Conservation (phyloP, 176 grass and related monocot species). For the Guadua angustifolia region DNA sequence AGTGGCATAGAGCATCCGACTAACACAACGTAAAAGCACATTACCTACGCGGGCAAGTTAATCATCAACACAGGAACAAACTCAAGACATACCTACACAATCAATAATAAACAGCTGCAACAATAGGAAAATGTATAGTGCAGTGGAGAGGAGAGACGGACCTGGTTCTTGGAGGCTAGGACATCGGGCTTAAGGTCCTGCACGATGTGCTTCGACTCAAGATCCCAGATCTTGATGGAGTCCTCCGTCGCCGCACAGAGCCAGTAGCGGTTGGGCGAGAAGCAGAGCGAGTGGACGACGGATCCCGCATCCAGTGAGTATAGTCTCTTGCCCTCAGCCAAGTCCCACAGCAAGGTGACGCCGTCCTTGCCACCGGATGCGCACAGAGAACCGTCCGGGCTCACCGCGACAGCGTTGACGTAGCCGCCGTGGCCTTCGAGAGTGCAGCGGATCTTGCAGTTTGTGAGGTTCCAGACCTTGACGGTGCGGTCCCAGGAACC, state of each 20-base stretch:
- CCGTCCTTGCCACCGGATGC: slow-evolving; percentile 87
- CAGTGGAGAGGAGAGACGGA: not conserved
- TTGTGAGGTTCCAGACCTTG: slow-evolving; percentile 96
- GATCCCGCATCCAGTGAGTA: slow-evolving; percentile 73
- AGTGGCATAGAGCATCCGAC: not conserved
- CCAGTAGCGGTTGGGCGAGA: slow-evolving; percentile 96
- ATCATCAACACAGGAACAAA: not conserved
- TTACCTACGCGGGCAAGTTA: not conserved
- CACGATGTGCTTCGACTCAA: slow-evolving; percentile 87
- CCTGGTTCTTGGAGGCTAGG: slow-evolving; percentile 68
- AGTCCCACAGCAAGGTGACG: slow-evolving; percentile 77
- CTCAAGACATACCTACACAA: not conserved
- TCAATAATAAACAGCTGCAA: not conserved
- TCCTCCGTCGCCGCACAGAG: slow-evolving; percentile 87
- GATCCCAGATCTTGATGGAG: slow-evolving; percentile 94
- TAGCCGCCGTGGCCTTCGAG: slow-evolving; percentile 74
- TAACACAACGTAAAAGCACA: not conserved
- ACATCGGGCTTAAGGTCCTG: slow-evolving; percentile 86
- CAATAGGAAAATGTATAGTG: not conserved
- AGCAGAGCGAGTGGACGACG: slow-evolving; percentile 84
- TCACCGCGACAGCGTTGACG: slow-evolving; percentile 80
- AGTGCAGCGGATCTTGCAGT: slow-evolving; percentile 79
- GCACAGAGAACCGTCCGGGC: slow-evolving; percentile 89
- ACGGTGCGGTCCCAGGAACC: slow-evolving; percentile 87
- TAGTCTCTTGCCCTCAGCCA: slow-evolving; percentile 83